phyloP scores from a whole-genome alignment of 2,329 filamentous ascomycete genomes.

The Rutstroemia sydowiana region DNA sequence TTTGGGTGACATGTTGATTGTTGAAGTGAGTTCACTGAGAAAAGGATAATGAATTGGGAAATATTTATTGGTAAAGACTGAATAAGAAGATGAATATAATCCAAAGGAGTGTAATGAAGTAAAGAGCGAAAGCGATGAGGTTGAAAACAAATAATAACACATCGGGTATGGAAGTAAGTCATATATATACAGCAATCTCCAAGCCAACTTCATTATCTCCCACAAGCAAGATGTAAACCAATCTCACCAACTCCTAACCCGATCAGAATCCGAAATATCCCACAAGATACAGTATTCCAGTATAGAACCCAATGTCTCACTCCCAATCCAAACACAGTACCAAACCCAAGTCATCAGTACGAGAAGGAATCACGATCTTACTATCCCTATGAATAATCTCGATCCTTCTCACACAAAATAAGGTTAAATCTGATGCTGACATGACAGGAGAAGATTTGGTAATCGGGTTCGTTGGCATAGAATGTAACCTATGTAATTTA shows the following conservation, averaged over 20 bases:
- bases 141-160: no score
- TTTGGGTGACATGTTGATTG: constrained; percentile 2
- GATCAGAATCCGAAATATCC: not conserved
- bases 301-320: not conserved
- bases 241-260: no score
- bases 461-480: not conserved
- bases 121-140: no score
- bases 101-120: no score
- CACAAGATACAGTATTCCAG: not conserved
- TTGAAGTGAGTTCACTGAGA: not conserved
- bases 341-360: not conserved
- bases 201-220: no score
- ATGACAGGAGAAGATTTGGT: not conserved
- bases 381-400: not conserved
- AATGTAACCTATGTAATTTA: not conserved
- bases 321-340: not conserved
- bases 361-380: not conserved
- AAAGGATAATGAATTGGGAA: not conserved
- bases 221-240: no score
- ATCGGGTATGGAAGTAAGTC: no score
- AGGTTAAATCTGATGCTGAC: not conserved
- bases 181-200: no score
- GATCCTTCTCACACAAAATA: not conserved
- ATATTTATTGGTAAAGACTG: not conserved
- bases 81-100: not conserved